These are phyloP conservation scores for Xylariaceae sp. DNA, from an alignment of 2,329 filamentous ascomycete genomes.

Conservation along the genomic window DNA sequence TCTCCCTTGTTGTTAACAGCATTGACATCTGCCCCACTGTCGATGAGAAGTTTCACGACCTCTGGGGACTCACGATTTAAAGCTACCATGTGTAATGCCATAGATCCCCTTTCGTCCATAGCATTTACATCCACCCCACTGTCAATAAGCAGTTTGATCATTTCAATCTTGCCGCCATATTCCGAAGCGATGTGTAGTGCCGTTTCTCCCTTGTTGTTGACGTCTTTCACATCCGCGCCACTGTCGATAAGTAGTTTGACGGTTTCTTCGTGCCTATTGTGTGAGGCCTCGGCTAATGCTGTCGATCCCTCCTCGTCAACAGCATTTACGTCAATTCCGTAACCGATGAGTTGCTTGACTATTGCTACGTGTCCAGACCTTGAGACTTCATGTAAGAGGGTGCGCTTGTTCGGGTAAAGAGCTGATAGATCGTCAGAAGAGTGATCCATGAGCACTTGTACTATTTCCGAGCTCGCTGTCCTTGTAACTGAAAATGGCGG, in stretches of 20 bases:
- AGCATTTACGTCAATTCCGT: not conserved
- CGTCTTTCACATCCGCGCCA: not conserved
- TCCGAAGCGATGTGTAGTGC: not conserved
- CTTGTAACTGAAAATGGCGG: too few species aligned
- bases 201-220: not conserved
- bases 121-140: conserved; percentile 7
- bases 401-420: too few species aligned
- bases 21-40: not conserved
- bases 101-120: not conserved
- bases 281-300: too few species aligned
- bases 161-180: not conserved
- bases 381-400: too few species aligned
- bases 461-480: too few species aligned
- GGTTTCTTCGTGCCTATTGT: not conserved
- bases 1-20: not conserved
- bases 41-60: not conserved
- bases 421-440: too few species aligned
- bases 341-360: not conserved
- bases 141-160: conserved; percentile 1
- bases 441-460: too few species aligned
- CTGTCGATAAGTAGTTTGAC: not conserved
- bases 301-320: too few species aligned
- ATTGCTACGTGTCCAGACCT: not conserved
- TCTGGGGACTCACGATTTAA: not conserved
- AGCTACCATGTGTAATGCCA: not conserved